phyloP scores from a whole-genome alignment of 306 rosid species.

The Malus asiatica region DNA sequence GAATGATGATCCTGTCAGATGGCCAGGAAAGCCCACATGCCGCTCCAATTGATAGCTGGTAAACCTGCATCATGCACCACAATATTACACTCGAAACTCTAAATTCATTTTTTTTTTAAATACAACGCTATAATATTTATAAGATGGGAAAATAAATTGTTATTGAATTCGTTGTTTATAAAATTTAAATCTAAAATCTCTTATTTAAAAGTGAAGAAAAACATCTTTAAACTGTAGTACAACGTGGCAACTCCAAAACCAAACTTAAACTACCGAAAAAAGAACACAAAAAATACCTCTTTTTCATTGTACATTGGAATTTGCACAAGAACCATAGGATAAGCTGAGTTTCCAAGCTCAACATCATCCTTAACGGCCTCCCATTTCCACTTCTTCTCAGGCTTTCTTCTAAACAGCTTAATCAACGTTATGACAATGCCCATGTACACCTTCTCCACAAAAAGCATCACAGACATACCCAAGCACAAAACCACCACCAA shows the following conservation, averaged over 20 bases:
- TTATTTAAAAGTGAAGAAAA: too few species aligned
- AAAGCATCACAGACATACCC: conserved; percentile 70
- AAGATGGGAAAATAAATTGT: background rate
- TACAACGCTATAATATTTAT: too few species aligned
- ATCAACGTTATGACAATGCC: conserved; percentile 52
- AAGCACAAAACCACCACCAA: conserved; percentile 44
- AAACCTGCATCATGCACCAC: conserved; percentile 16
- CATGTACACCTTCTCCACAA: conserved; percentile 78
- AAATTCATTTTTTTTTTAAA: too few species aligned
- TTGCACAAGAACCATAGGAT: conserved; percentile 43
- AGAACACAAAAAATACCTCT: conserved; percentile 7
- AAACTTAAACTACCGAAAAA: background rate
- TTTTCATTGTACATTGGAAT: conserved; percentile 33
- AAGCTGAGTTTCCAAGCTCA: conserved; percentile 49
- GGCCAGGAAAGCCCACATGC: conserved; percentile 40
- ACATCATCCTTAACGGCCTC: conserved; percentile 60
- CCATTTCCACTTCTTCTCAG: conserved; percentile 71
- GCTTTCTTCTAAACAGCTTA: conserved; percentile 44
- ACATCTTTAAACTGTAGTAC: too few species aligned
- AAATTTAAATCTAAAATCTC: too few species aligned
- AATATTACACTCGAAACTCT: background rate
- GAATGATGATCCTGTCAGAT: conserved; percentile 28
- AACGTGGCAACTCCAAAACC: background rate
- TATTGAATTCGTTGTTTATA: too few species aligned
- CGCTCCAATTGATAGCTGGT: conserved; percentile 38